Evolutionary conservation across 176 grass and related monocot genomes (phyloP).

Genomic region (Zoysia japonica): DNA sequence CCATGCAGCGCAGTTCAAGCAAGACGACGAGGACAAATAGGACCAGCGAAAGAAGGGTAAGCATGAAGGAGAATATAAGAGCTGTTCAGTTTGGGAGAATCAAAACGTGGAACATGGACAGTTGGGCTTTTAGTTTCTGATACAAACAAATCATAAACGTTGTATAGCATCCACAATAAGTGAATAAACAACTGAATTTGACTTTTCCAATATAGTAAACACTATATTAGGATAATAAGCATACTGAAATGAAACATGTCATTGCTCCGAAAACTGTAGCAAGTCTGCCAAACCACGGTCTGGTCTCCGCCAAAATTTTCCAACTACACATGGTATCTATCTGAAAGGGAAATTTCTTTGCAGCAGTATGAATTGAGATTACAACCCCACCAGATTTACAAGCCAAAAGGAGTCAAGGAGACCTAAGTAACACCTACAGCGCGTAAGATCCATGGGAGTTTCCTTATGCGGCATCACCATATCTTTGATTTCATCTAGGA

Average conservation of each 20-base stretch:
- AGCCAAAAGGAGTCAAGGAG: slow-evolving; percentile 36
- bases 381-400: slow-evolving; percentile 54
- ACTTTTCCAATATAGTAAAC: neutral
- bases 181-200: neutral
- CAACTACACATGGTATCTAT: slow-evolving; percentile 62
- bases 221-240: neutral
- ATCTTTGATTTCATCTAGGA: slow-evolving; percentile 38
- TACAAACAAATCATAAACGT: neutral
- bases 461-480: slow-evolving; percentile 24
- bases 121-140: slow-evolving; percentile 2
- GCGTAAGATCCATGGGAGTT: slow-evolving; percentile 35
- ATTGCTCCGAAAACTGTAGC: slow-evolving; percentile 35
- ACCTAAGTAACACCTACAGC: slow-evolving; percentile 38
- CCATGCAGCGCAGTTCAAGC: neutral
- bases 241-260: slow-evolving; percentile 34
- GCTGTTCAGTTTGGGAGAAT: slow-evolving; percentile 1
- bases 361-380: slow-evolving; percentile 53
- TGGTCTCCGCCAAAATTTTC: slow-evolving; percentile 61
- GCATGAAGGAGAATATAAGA: neutral
- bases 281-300: slow-evolving; percentile 43
- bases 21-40: neutral
- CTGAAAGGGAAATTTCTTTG: slow-evolving; percentile 43
- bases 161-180: neutral
- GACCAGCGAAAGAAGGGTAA: neutral
- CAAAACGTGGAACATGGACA: neutral